phyloP scores from a whole-genome alignment of 2,329 filamentous ascomycete species.

The Chrysosporium queenslandicum region DNA sequence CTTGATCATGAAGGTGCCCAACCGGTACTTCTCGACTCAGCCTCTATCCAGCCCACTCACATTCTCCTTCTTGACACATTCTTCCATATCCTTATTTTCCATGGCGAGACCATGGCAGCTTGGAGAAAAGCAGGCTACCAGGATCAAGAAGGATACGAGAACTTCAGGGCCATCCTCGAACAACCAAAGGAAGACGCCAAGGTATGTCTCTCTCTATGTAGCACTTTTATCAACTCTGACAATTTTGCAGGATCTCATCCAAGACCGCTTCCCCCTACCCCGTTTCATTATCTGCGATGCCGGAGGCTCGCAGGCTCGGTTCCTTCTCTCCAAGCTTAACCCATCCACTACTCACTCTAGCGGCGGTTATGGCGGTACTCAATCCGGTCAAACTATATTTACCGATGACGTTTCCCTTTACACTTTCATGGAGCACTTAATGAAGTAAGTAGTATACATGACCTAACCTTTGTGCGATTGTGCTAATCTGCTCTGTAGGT shows the following conservation, averaged over 20 bases:
- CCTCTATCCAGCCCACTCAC: constrained; percentile 88
- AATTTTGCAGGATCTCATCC: constrained; percentile 67
- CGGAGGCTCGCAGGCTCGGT: constrained; percentile 95
- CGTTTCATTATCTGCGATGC: constrained; percentile 98
- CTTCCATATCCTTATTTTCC: constrained; percentile 99
- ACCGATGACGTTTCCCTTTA: constrained; percentile 96
- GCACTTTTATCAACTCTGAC: not conserved
- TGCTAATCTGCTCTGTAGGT: constrained; percentile 25
- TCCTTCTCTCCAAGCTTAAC: constrained; percentile 93
- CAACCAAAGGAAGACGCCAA: constrained; percentile 94
- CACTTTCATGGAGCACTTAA: constrained; percentile 98
- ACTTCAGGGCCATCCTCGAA: constrained; percentile 78
- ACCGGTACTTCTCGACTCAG: constrained; percentile 90
- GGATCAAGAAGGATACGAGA: constrained; percentile 95
- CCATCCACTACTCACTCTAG: constrained; percentile 94
- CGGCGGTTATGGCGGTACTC: constrained; percentile 80
- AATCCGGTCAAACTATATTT: constrained; percentile 95
- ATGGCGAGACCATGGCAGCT: constrained; percentile 93
- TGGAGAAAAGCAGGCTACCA: constrained; percentile 98
- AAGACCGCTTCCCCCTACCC: constrained; percentile 93
- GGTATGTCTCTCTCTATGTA: constrained; percentile 43
- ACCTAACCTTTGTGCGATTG: not conserved
- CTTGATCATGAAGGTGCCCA: constrained; percentile 89
- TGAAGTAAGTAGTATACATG: too few species aligned
- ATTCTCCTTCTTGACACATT: constrained; percentile 94